Percentiles rank a stretch among this genome's conserved stretches.
These are phyloP conservation scores for Daldinia childiae DNA, from an alignment of 495 filamentous ascomycete genomes.

Conservation along the genomic window DNA sequence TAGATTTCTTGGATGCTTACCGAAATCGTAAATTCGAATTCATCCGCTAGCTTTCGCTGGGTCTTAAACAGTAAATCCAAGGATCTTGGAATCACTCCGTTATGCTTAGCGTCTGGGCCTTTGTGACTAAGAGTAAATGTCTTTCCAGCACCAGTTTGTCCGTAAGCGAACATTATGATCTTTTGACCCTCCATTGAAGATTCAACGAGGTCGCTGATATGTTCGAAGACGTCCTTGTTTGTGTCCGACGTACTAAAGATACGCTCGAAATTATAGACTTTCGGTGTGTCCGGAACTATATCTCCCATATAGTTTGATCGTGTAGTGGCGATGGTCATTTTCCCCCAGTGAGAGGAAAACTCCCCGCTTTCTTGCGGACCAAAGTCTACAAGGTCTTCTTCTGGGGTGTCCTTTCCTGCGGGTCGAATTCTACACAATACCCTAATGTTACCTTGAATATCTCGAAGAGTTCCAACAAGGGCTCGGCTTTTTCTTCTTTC, in stretches of 20 bases:
- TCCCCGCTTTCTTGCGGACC: slow-evolving; percentile 9
- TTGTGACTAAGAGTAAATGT: slow-evolving; percentile 52
- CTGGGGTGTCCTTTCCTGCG: slow-evolving; percentile 59
- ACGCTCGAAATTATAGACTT: slow-evolving; percentile 88
- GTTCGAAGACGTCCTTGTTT: slow-evolving; percentile 88
- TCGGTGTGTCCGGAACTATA: slow-evolving; percentile 56
- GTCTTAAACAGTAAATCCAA: slow-evolving; percentile 87
- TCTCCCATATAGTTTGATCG: slow-evolving; percentile 78
- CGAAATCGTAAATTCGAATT: slow-evolving; percentile 85
- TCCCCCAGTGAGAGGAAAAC: slow-evolving; percentile 15
- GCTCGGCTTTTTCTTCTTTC: neutral
- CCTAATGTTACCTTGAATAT: slow-evolving; percentile 94
- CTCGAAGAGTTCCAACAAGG: slow-evolving; percentile 91
- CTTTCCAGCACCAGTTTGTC: slow-evolving; percentile 61
- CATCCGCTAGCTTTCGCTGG: neutral
- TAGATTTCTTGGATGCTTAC: slow-evolving; percentile 95
- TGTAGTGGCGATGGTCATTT: slow-evolving; percentile 3
- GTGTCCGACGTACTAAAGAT: slow-evolving; percentile 79
- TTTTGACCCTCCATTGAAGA: slow-evolving; percentile 92
- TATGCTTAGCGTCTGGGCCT: slow-evolving; percentile 65
- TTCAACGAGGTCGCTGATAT: slow-evolving; percentile 93
- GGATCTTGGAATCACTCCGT: slow-evolving; percentile 94
- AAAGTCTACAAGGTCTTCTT: slow-evolving; percentile 32
- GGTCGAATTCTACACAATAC: slow-evolving; percentile 96
- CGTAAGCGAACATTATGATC: slow-evolving; percentile 69